Conservation (phyloP, 2,329 filamentous ascomycete species). For the Fusarium proliferatum region DNA sequence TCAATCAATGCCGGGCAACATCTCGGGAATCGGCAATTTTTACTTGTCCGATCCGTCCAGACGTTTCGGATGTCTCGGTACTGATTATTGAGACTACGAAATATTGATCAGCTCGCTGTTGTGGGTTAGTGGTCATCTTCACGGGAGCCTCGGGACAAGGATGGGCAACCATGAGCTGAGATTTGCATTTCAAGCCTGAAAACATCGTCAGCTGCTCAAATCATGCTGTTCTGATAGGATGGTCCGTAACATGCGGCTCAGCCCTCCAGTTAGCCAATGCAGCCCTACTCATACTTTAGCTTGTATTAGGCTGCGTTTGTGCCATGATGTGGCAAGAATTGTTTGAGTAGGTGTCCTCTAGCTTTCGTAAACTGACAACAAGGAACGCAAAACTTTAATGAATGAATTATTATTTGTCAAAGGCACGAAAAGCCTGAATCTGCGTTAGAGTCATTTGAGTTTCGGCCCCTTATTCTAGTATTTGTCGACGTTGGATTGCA, state of each 20-base stretch:
- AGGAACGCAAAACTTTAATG: neutral
- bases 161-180: neutral
- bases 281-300: slow-evolving; percentile 12
- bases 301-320: neutral
- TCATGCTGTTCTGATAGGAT: slow-evolving; percentile 7
- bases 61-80: slow-evolving; percentile 18
- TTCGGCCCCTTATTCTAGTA: neutral
- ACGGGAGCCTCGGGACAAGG: slow-evolving; percentile 16
- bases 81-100: neutral
- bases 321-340: neutral
- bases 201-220: slow-evolving; percentile 7
- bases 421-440: neutral
- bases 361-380: neutral
- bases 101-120: neutral
- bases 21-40: slow-evolving; percentile 19
- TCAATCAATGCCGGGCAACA: slow-evolving; percentile 22
- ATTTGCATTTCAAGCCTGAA: slow-evolving; percentile 1
- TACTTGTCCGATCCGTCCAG: slow-evolving; percentile 7
- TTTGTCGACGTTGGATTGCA: neutral
- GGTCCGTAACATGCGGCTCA: slow-evolving; percentile 7
- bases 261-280: slow-evolving; percentile 9
- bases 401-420: neutral
- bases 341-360: neutral
- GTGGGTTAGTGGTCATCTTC: neutral
- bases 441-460: neutral